Evolutionary conservation across 768 basidiomycete species (phyloP).

Genomic region (Macrolepiota dolichaula): DNA sequence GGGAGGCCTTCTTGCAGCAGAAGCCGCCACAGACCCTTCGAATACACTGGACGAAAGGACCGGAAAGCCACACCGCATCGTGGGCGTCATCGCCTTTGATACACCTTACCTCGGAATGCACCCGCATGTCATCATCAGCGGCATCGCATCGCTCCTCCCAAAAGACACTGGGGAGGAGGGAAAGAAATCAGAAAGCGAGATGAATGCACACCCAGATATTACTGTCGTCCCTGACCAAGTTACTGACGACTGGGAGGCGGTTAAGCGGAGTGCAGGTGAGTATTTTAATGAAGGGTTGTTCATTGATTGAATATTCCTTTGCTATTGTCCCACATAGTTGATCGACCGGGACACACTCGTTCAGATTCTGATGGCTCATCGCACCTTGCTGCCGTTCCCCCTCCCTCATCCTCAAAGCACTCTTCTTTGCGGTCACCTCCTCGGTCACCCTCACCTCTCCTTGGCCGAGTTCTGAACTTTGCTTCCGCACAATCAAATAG

Average conservation of each 20-base stretch:
- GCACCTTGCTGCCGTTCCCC: conserved; percentile 13
- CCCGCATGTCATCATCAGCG: conserved; percentile 55
- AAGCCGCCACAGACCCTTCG: conserved; percentile 44
- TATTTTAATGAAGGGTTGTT: neutral
- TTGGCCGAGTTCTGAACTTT: conserved; percentile 35
- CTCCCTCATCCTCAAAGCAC: conserved; percentile 10
- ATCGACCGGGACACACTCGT: neutral
- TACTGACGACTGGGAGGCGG: conserved; percentile 47
- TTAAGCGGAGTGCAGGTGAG: conserved; percentile 31
- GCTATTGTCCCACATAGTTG: neutral
- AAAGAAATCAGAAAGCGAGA: conserved; percentile 30
- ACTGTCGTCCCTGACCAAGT: conserved; percentile 41
- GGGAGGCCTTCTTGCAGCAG: conserved; percentile 58
- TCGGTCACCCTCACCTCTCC: conserved; percentile 22
- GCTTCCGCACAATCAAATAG: conserved; percentile 39
- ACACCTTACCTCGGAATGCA: conserved; percentile 61
- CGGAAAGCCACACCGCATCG: conserved; percentile 37
- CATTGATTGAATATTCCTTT: neutral
- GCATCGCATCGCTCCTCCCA: conserved; percentile 51
- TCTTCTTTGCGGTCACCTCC: conserved; percentile 11
- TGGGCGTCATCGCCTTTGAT: conserved; percentile 57
- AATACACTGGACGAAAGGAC: conserved; percentile 27
- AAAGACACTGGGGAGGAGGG: conserved; percentile 27
- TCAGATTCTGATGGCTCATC: conserved; percentile 13
- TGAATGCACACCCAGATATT: conserved; percentile 43